Conservation (phyloP, 192 early-diverging fungal species). For the Coemansia furcata region DNA sequence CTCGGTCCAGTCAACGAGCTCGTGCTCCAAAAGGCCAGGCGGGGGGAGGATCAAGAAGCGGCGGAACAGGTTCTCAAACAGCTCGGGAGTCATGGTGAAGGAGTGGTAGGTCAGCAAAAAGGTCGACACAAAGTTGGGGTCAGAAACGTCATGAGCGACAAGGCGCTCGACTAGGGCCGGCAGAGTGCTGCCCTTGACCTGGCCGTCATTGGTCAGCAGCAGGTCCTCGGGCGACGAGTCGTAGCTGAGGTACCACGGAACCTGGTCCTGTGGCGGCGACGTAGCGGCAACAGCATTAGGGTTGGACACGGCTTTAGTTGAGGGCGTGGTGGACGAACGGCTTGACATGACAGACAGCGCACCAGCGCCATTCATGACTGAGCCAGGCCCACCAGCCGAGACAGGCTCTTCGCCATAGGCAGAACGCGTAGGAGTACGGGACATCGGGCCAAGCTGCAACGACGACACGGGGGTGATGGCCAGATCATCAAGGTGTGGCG, state of each 20-base stretch:
- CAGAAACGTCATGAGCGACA: constrained; percentile 82
- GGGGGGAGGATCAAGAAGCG: constrained; percentile 83
- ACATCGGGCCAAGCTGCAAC: constrained; percentile 10
- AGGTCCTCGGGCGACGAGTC: constrained; percentile 75
- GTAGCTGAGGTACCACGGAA: constrained; percentile 78
- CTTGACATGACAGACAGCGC: constrained; percentile 33
- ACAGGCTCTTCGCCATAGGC: constrained; percentile 29
- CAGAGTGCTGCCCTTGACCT: constrained; percentile 89
- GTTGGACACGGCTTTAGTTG: constrained; percentile 24
- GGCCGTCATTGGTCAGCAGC: constrained; percentile 79
- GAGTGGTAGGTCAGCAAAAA: constrained; percentile 96
- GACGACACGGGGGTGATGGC: constrained; percentile 31
- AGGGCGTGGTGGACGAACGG: constrained; percentile 28
- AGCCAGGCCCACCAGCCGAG: constrained; percentile 9
- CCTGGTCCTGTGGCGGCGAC: constrained; percentile 25
- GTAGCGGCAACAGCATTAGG: constrained; percentile 3
- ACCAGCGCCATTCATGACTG: constrained; percentile 12
- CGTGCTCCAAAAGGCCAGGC: constrained; percentile 55
- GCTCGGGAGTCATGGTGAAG: constrained; percentile 76
- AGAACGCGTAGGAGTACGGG: constrained; percentile 35
- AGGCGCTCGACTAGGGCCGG: constrained; percentile 82
- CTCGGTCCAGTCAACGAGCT: constrained; percentile 78
- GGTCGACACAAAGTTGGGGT: constrained; percentile 78
- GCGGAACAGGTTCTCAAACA: constrained; percentile 70
- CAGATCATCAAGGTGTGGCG: constrained; percentile 26